These are phyloP conservation scores for Macroventuria anomochaeta DNA, from an alignment of 2,329 filamentous ascomycete genomes.

Conservation along the genomic window DNA sequence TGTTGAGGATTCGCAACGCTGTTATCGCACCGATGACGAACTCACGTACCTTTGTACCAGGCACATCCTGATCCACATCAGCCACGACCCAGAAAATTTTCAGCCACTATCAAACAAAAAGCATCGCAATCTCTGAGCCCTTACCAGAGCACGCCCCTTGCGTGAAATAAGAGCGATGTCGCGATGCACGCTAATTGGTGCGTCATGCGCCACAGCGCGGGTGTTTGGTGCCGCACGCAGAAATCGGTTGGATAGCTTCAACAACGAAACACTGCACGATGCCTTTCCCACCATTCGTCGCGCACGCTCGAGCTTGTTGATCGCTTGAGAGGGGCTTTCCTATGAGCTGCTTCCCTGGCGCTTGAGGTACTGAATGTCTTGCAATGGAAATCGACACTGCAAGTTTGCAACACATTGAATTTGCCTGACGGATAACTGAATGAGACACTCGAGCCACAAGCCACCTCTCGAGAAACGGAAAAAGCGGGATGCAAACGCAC, in stretches of 20 bases:
- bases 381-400: not conserved
- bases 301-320: not conserved
- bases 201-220: constrained; percentile 11
- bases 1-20: not conserved
- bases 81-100: constrained; percentile 17
- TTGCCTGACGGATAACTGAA: constrained; percentile 7
- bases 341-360: no score
- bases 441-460: not conserved
- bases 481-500: not conserved
- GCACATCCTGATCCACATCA: constrained; percentile 1
- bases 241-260: constrained; percentile 1
- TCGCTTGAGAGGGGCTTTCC: no score
- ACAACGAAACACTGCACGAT: not conserved
- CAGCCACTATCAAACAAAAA: constrained; percentile 5
- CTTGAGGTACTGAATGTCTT: no score
- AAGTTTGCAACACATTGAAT: not conserved
- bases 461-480: not conserved
- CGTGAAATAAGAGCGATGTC: constrained; percentile 9
- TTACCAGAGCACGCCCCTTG: constrained; percentile 7
- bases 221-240: constrained; percentile 6
- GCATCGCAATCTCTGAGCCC: not conserved
- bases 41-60: constrained; percentile 7
- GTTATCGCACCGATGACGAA: not conserved
- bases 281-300: not conserved
- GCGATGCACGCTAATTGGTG: constrained; percentile 19